Evolutionary conservation across 805 yeast genomes (phyloP), one percentile per base, ranked within the genome.

Genomic region (Hanseniaspora nectarophila): DNA sequence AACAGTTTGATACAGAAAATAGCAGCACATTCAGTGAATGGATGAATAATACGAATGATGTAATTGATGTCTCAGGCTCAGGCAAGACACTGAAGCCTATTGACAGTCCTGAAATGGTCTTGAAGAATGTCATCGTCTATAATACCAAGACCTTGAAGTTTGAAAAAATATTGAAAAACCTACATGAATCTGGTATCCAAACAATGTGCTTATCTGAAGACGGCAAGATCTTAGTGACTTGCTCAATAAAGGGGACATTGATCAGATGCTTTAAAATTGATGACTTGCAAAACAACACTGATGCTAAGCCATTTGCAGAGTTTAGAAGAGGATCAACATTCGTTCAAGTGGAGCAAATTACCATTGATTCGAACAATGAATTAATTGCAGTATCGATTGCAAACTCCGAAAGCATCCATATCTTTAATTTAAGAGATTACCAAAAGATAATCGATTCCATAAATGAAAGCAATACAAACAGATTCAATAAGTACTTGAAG

Each of bases 341-440:
- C 2, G 81, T 95, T 12, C 72, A 70, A 51, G 79, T 88, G 21
- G 78, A 75, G 58, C 81, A 86, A 43, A 68, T 88, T 51, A 70
- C 74, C 35, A 87, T 88, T 66, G 81, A 83, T 58, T 65, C 72
- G 23, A 77, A 78, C 52, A 74, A 82, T 43, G 70, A 72, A 1
- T 71, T 81, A 51, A 70, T 89, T n/a, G 79, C 82, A n/a, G 53
- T 26, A 4, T 92, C 89, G 44, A 78, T 88, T 4, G 82, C 90
- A 37, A 78, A 87, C 33, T 82, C 95, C 13, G 94, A 83, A 29
- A 88, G 96, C 0, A 84, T 88, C n/a, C 97, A 88, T 63, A 77
- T 88, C 20, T 88, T 88, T 69, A 71, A 84, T 50, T 63, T 87
- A 51, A 79, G 80, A 1, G 78, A 74, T 31, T 73, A 49, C 16